Conservation (phyloP, 2,329 filamentous ascomycete species). For the Aspergillus sp. region DNA sequence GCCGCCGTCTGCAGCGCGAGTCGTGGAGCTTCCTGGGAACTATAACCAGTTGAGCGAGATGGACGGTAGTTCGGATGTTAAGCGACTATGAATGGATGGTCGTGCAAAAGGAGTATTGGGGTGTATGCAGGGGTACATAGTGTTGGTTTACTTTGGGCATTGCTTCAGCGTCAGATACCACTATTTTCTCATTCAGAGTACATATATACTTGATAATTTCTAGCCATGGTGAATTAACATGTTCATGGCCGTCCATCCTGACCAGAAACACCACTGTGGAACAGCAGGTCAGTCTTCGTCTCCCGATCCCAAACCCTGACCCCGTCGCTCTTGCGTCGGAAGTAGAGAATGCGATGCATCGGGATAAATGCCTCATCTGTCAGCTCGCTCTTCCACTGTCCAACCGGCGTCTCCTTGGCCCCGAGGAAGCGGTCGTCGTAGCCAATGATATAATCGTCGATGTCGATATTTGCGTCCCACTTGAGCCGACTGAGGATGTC, state of each 20-base stretch:
- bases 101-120: not conserved
- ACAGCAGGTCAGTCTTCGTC: slow-evolving; percentile 1
- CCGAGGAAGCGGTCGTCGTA: slow-evolving; percentile 10
- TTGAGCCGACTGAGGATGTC: slow-evolving; percentile 5
- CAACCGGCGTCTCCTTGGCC: slow-evolving; percentile 2
- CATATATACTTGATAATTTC: too few species aligned
- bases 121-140: not conserved
- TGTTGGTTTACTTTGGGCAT: too few species aligned
- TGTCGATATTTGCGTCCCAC: slow-evolving; percentile 5
- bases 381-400: slow-evolving; percentile 7
- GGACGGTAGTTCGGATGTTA: not conserved
- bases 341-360: slow-evolving; percentile 10
- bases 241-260: too few species aligned
- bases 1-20: not conserved
- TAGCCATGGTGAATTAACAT: too few species aligned
- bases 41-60: not conserved
- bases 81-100: not conserved
- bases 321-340: slow-evolving; percentile 6
- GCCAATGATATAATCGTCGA: slow-evolving; percentile 6
- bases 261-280: not conserved
- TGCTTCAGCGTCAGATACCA: too few species aligned
- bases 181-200: too few species aligned
- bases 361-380: slow-evolving; percentile 11
- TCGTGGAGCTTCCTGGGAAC: not conserved
- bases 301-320: slow-evolving; percentile 9